phyloP scores from a whole-genome alignment of 2,329 filamentous ascomycete genomes.

The Arthroderma uncinatum region DNA sequence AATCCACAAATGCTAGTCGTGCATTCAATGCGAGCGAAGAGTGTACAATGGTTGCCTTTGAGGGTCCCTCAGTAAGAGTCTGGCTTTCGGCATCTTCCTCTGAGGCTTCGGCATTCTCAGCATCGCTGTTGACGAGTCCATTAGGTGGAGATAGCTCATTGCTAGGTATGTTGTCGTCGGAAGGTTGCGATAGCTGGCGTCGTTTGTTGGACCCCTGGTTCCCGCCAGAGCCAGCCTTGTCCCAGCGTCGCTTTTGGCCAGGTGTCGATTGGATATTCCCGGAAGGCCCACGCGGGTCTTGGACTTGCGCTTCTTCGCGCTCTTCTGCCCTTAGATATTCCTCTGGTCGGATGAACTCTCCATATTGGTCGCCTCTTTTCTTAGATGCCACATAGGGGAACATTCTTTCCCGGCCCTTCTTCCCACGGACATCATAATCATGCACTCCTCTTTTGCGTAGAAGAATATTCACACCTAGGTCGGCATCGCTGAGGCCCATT shows the following conservation, averaged over 20 bases:
- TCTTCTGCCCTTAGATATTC: slow-evolving; percentile 91
- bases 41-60: slow-evolving; percentile 58
- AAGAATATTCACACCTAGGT: slow-evolving; percentile 82
- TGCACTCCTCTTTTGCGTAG: slow-evolving; percentile 82
- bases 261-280: slow-evolving; percentile 52
- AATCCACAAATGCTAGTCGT: slow-evolving; percentile 79
- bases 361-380: slow-evolving; percentile 78
- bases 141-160: slow-evolving; percentile 38
- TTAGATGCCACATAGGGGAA: slow-evolving; percentile 77
- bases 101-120: slow-evolving; percentile 46
- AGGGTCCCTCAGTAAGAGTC: slow-evolving; percentile 50
- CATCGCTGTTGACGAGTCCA: slow-evolving; percentile 21
- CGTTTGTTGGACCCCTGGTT: slow-evolving; percentile 48
- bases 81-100: slow-evolving; percentile 43
- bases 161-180: slow-evolving; percentile 27
- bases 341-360: slow-evolving; percentile 84
- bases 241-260: slow-evolving; percentile 92
- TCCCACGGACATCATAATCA: slow-evolving; percentile 83
- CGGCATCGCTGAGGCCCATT: slow-evolving; percentile 73
- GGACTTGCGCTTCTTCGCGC: slow-evolving; percentile 61
- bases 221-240: slow-evolving; percentile 48
- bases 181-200: slow-evolving; percentile 35
- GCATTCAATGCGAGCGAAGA: slow-evolving; percentile 58
- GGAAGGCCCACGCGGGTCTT: slow-evolving; percentile 46
- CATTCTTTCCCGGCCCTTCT: slow-evolving; percentile 83